Evolutionary conservation across 805 yeast genomes (phyloP).

Genomic region (Starmerella bombicola): DNA sequence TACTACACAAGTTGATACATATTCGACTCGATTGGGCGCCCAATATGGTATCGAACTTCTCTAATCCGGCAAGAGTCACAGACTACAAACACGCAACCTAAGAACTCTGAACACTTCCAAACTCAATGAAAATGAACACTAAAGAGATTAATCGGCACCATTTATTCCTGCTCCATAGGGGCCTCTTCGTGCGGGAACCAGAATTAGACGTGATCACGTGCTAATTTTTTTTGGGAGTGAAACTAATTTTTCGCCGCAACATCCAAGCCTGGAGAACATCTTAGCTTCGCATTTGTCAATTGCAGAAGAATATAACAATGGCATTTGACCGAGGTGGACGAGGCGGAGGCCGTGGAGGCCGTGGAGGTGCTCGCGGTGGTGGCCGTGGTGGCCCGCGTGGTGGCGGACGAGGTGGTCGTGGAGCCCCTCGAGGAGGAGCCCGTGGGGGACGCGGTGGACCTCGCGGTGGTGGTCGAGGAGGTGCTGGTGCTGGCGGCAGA

Average conservation of each 20-base stretch:
- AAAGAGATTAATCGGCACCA: too few relatives aligned
- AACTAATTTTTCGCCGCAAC: background rate
- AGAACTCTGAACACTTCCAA: background rate
- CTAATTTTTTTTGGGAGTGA: too few relatives aligned
- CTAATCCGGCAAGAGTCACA: background rate
- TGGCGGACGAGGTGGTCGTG: slow-evolving; percentile 37
- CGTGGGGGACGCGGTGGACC: slow-evolving; percentile 40
- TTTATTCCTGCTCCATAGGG: too few relatives aligned
- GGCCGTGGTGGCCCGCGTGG: slow-evolving; percentile 46
- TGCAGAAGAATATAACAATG: slow-evolving; percentile 34
- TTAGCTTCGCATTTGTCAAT: slow-evolving; percentile 1
- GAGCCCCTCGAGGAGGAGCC: slow-evolving; percentile 39
- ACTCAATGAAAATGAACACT: too few relatives aligned
- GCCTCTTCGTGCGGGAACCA: too few relatives aligned
- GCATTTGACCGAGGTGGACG: slow-evolving; percentile 53
- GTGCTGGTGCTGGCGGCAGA: slow-evolving; percentile 45
- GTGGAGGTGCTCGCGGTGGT: slow-evolving; percentile 38
- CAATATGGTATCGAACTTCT: too few relatives aligned
- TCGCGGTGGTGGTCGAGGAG: slow-evolving; percentile 29
- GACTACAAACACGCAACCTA: background rate
- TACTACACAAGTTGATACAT: background rate
- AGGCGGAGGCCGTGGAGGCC: slow-evolving; percentile 36
- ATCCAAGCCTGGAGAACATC: background rate
- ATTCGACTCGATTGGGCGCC: background rate
- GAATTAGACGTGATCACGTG: background rate